phyloP scores from a whole-genome alignment of 805 yeast genomes.

The Candida cerambycidarum region DNA sequence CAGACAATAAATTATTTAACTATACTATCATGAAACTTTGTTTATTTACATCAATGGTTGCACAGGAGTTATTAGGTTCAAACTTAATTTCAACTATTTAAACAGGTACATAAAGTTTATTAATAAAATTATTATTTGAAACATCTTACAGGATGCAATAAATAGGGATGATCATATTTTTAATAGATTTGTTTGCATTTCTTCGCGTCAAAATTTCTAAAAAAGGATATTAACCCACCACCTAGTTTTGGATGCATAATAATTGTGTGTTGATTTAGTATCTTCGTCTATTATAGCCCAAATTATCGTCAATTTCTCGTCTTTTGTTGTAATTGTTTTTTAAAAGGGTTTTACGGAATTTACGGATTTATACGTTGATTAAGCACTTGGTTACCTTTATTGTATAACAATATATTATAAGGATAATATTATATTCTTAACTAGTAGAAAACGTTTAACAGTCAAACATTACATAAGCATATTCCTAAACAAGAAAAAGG shows the following conservation, averaged over 20 bases:
- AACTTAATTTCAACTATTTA: background rate
- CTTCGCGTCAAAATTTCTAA: background rate
- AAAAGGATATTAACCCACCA: background rate
- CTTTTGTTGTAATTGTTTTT: no score
- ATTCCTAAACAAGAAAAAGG: background rate
- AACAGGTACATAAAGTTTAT: background rate
- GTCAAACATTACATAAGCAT: no score
- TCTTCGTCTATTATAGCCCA: background rate
- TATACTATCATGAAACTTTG: background rate
- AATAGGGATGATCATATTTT: background rate
- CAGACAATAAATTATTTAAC: no score
- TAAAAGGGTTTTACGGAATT: no score
- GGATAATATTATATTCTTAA: no score
- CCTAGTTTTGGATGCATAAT: background rate
- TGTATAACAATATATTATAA: no score
- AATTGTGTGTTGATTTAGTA: background rate
- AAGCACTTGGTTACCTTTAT: no score
- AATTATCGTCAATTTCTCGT: background rate
- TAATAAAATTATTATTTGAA: slow-evolving; percentile 4
- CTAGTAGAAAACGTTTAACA: no score
- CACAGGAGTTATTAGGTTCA: no score
- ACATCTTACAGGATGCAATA: background rate
- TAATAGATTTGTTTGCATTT: background rate
- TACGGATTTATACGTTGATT: no score
- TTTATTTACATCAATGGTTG: background rate